Evolutionary conservation across 495 filamentous ascomycete genomes (phyloP).

Genomic region (Lineolata rhizophorae): DNA sequence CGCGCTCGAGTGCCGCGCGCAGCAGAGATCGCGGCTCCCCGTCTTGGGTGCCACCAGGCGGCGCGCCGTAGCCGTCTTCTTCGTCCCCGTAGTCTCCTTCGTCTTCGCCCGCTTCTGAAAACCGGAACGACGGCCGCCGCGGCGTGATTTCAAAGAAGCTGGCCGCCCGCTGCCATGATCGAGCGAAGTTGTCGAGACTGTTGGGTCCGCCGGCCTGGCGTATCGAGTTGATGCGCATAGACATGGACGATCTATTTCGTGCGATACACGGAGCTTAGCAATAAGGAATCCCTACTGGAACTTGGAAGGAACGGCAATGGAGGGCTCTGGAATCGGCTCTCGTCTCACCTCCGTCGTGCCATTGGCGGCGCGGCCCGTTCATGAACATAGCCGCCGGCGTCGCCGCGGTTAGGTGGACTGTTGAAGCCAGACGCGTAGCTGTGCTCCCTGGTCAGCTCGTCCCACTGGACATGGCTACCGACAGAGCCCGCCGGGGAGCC

Average conservation of each 20-base stretch:
- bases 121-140: slow-evolving; percentile 42
- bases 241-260: slow-evolving; percentile 42
- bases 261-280: no score
- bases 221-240: slow-evolving; percentile 41
- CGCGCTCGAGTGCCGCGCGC: slow-evolving; percentile 21
- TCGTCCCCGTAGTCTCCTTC: slow-evolving; percentile 15
- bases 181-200: slow-evolving; percentile 82
- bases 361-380: no score
- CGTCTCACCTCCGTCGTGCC: no score
- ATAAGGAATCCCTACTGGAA: no score
- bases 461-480: slow-evolving; percentile 19
- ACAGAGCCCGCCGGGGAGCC: slow-evolving; percentile 17
- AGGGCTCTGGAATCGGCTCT: no score
- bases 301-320: no score
- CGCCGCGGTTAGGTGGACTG: no score
- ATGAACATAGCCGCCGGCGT: no score
- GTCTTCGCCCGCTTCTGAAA: slow-evolving; percentile 28
- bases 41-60: no score
- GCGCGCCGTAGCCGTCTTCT: slow-evolving; percentile 9
- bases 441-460: slow-evolving; percentile 10
- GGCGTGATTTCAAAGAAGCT: slow-evolving; percentile 71
- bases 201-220: slow-evolving; percentile 77
- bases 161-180: slow-evolving; percentile 84
- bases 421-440: no score
- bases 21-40: slow-evolving; percentile 22